Evolutionary conservation across 2,329 filamentous ascomycete genomes (phyloP), one percentile per base, ranked within the genome.

Genomic region (Aspergillus sp.): DNA sequence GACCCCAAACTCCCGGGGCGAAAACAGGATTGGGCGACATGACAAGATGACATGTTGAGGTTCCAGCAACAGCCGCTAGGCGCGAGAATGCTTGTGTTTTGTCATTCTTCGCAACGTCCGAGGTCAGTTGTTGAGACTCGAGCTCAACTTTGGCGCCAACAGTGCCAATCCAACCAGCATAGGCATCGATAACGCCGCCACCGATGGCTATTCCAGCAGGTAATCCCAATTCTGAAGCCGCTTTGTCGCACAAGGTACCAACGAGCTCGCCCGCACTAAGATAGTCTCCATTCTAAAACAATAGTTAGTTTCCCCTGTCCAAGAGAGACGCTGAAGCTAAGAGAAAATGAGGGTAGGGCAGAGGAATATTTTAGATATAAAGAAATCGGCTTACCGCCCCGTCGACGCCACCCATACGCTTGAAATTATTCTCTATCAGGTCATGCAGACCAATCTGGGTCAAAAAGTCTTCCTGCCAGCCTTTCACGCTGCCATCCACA

Each of bases 91-190:
- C 93, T 75, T 97, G 92, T 2, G 89, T 85, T n/a, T 95, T 85
- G 71, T 96, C 91, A 75, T 96, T 96, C 70, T 89, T 87, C 1
- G 90, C 83, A 4, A 83, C 81, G 37, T 83, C 83, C 59, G 84
- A 80, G 70, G 89, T 87, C 40, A 93, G 82, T 48, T 89, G 83
- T 56, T 89, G 85, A 57, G 82, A 78, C 41, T 83, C 82, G 15
- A 96, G 84, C 64, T 91, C 84, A 66, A 97, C 91, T 75, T 97
- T 97, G 60, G 95, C 93, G 58, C 95, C 95, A n/a, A 99, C 95
- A 1, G 95, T 98, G 60, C 95, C 95, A 66, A 99, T 95, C 95
- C 95, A 99, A 63, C 95, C 95, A 59, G 95, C 95, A 70, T 99
- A 99, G 17, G 95, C 95, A 73, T 99, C 95, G 70, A 99, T 99